Conservation (phyloP, 257 asterid species). For the Solanum chilense region DNA sequence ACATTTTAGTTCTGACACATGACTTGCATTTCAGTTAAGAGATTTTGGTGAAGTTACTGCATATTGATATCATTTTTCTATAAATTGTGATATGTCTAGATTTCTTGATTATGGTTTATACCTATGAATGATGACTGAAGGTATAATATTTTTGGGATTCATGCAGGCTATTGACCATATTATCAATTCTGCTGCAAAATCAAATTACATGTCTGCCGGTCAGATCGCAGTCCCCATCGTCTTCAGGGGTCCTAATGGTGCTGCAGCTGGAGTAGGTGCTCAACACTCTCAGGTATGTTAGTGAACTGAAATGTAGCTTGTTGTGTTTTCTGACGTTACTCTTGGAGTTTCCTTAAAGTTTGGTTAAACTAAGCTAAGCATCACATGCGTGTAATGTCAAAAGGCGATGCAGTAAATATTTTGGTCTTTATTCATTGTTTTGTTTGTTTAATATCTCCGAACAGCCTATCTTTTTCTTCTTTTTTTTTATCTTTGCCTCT, state of each 20-base stretch:
- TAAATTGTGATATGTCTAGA: not conserved
- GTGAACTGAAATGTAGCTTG: not conserved
- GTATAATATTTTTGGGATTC: not conserved
- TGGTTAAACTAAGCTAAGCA: not conserved
- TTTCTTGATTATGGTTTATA: not conserved
- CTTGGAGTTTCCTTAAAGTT: not conserved
- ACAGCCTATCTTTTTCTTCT: not conserved
- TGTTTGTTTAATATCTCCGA: not conserved
- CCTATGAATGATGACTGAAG: not conserved
- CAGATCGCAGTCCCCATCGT: constrained; percentile 78
- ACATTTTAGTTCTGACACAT: not conserved
- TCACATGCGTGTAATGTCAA: not conserved
- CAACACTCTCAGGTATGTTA: constrained; percentile 78
- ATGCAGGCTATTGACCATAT: constrained; percentile 85
- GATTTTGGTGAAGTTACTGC: not conserved
- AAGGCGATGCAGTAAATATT: not conserved
- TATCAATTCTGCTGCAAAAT: constrained; percentile 87
- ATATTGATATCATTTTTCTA: not conserved
- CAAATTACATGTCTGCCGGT: constrained; percentile 85
- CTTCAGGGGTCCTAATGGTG: constrained; percentile 92
- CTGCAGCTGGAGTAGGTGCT: constrained; percentile 97
- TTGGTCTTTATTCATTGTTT: not conserved
- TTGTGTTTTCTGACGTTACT: not conserved
- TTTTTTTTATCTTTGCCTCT: not conserved
- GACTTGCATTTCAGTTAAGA: not conserved